Evolutionary conservation across 1,284 basidiomycete species (phyloP).

Genomic region (Ustilago cynodontis): DNA sequence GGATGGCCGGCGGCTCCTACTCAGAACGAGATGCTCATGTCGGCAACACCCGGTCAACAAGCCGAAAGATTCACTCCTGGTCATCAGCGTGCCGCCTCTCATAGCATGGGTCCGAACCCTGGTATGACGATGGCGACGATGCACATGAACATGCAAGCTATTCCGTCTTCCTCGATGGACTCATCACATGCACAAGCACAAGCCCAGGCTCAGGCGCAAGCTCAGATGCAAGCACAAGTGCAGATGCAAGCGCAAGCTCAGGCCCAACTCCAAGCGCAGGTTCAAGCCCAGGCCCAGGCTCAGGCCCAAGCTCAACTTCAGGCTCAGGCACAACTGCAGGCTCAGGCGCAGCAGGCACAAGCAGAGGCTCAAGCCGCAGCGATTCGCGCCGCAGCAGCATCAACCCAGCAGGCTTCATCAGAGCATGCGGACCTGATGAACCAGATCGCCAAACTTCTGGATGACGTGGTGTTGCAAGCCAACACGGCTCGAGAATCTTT

Average conservation of each 20-base stretch:
- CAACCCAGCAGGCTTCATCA: constrained; percentile 22
- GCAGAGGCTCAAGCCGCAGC: constrained; percentile 38
- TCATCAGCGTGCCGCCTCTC: constrained; percentile 42
- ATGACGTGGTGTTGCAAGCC: constrained; percentile 58
- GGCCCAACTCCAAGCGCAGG: constrained; percentile 21
- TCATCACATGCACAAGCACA: constrained; percentile 20
- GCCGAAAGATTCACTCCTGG: constrained; percentile 14
- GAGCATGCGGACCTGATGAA: constrained; percentile 40
- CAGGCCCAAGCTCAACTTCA: constrained; percentile 32
- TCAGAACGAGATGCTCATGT: constrained; percentile 41
- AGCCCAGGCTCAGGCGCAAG: constrained; percentile 22
- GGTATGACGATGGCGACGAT: constrained; percentile 25
- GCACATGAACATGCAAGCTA: constrained; percentile 30
- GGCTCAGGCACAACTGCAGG: constrained; percentile 25
- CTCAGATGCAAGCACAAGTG: constrained; percentile 15
- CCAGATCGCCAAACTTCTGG: constrained; percentile 56
- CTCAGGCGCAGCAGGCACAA: constrained; percentile 36
- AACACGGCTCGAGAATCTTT: constrained; percentile 57
- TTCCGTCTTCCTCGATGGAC: constrained; percentile 14
- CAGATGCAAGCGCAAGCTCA: constrained; percentile 26
- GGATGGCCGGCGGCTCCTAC: constrained; percentile 42
- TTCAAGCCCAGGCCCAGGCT: constrained; percentile 30
- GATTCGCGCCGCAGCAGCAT: constrained; percentile 27
- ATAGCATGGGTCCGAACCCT: constrained; percentile 35
- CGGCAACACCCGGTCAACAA: constrained; percentile 27